Base-by-base conservation (phyloP, 768 basidiomycete species). In the Hebeloma cylindrosporum region DNA sequence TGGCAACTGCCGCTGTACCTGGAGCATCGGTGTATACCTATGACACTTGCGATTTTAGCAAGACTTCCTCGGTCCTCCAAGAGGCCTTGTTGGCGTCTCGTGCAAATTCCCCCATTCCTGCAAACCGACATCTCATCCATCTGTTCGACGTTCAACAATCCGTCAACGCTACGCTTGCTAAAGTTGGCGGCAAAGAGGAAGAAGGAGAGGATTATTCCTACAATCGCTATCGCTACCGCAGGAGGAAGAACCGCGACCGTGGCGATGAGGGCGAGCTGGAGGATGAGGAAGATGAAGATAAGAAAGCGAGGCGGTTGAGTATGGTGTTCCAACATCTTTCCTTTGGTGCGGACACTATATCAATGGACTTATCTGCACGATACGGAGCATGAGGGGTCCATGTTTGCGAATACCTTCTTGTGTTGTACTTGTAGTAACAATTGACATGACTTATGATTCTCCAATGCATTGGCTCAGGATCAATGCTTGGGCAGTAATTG, bases 61-160 rank as follows among this genome's bases (percentile, higher is more conserved):
- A 47, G 18, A 56, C 54, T 0, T 44, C 38, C 21, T 23, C 47
- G 42, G 27, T 50, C 26, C 26, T 61, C 3, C 38, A 35, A 7
- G 48, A 52, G 3, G 46, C 52, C 6, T 40, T 36, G 11, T 23
- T 36, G 14, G 28, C 48, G 3, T 28, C 35, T 23, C 33, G 46
- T 11, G 17, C 13, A 14, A 32, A 28, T 3, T 22, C 20, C 17
- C 3, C 40, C 18, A 33, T 14, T 7, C 25, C 17, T 3, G 31
- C 29, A 5, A 41, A 34, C 18, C 50, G 60, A 2, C 44, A 48
- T 11, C 52, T 61, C 2, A 48, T 61, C 34, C 60, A 59, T 40
- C 48, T 61, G 17, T 50, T 59, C 17, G 60, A 61, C 30, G 60
- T 61, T 13, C 60, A 59, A 43, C 46, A 55, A 22, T 61, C 60